phyloP scores from a whole-genome alignment of 169 alveolate species.

The Babesia divergens region DNA sequence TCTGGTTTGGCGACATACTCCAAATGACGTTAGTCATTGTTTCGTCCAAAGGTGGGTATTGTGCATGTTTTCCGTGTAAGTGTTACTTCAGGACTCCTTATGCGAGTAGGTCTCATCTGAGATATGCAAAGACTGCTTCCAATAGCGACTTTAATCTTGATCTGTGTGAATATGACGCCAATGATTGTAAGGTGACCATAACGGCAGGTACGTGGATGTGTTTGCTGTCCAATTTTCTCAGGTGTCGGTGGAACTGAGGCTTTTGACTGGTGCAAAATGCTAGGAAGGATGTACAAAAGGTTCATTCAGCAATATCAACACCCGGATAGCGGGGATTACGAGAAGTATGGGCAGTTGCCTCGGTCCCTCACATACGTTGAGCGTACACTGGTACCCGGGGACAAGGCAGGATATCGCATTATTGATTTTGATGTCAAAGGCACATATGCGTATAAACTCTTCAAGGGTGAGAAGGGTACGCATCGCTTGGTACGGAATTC shows the following conservation, averaged over 20 bases:
- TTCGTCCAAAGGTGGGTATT: too few species aligned
- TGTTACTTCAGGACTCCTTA: neutral
- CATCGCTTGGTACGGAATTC: conserved; percentile 73
- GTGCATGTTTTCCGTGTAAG: too few species aligned
- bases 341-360: conserved; percentile 11
- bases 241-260: conserved; percentile 80
- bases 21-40: too few species aligned
- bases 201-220: conserved; percentile 42
- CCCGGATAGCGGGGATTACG: conserved; percentile 27
- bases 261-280: conserved; percentile 71
- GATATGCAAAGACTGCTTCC: neutral
- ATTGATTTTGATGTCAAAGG: conserved; percentile 72
- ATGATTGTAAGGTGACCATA: conserved; percentile 48
- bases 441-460: conserved; percentile 69
- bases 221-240: neutral
- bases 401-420: conserved; percentile 68
- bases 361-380: conserved; percentile 32
- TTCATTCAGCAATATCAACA: conserved; percentile 55
- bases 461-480: conserved; percentile 74
- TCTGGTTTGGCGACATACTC: too few species aligned
- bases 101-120: neutral
- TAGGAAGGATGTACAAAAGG: conserved; percentile 70
- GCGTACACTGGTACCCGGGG: conserved; percentile 56
- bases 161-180: conserved; percentile 40
- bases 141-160: conserved; percentile 4